Base-by-base conservation (phyloP, 2,329 filamentous ascomycete genomes). In the Venturia pyrina region DNA sequence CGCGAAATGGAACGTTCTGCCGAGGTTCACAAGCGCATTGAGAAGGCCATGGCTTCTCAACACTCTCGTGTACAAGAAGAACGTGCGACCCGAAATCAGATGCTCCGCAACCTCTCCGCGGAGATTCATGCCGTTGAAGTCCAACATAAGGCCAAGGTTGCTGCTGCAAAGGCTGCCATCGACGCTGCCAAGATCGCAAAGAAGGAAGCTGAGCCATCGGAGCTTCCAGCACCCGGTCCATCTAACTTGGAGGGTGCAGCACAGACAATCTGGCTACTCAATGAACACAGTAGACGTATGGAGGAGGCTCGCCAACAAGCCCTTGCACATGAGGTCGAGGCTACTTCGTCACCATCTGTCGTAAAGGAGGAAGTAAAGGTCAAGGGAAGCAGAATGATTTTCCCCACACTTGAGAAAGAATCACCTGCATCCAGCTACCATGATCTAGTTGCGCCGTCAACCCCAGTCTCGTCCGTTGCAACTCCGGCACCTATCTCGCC, bases 321-420 rank as follows among this genome's bases (percentile, higher is more conserved):
- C n/a, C n/a, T 43, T 46, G n/a, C 60, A 21, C 60, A 46, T 46
- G 37, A 28, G 13, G 60, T 62, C 6, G 40, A 62, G 43, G 37
- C 60, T 28, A 21, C 37, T 28, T 21, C 60, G 10, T 28, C 60
- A 17, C 19, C 60, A 62, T 46, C 50, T 15, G 63, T 50, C 24
- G 48, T 46, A 24, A 43, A 53, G 10, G 61, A 56, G 34, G 65
- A 63, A 3, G 32, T 53, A 40, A 67, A 65, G 40, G 24, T 28
- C 7, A 40, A 61, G 37, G 62, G 59, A 15, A 61, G 69, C 63
- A 61, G 73, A 72, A 97, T 98, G 92, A 93, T 98, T 74, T 98
- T 98, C 84, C 95, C 95, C 68, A 96, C 90, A 77, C 84, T 98
- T 48, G 92, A 96, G 71, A 96, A 96, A 79, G 95, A 98, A 78